These are phyloP conservation scores for Fusarium compactum DNA, from an alignment of 2,329 filamentous ascomycete genomes.

Conservation along the genomic window DNA sequence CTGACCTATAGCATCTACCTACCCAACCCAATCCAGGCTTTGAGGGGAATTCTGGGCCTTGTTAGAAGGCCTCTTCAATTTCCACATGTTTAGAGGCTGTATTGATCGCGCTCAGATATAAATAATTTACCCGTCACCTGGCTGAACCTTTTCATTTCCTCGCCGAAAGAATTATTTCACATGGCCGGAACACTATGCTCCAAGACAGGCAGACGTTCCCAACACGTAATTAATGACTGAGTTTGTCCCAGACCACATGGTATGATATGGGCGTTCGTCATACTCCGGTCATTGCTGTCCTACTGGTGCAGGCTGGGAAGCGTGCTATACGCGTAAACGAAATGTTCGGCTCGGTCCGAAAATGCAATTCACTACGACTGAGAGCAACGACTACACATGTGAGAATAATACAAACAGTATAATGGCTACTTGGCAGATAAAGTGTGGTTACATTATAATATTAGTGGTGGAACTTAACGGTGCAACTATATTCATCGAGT, in stretches of 20 bases:
- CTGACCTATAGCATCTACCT: not conserved
- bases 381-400: not conserved
- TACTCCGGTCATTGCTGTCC: too few species aligned
- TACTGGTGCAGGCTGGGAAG: not conserved
- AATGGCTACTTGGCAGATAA: not conserved
- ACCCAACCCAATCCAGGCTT: not conserved
- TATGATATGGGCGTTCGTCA: not conserved
- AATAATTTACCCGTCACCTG: too few species aligned
- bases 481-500: not conserved
- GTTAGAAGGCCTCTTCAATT: rapidly evolving
- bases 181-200: not conserved
- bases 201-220: not conserved
- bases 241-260: not conserved
- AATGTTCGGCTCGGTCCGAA: not conserved
- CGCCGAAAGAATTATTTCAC: rapidly evolving
- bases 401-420: not conserved
- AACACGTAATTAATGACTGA: not conserved
- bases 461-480: conserved; percentile 7
- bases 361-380: not conserved
- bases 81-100: not conserved
- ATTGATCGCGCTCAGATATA: too few species aligned
- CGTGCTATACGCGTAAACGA: not conserved
- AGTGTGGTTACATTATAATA: not conserved
- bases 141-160: not conserved
- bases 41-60: not conserved